These are phyloP conservation scores for Rauvolfia tetraphylla DNA, from an alignment of 257 asterid species.

Conservation along the genomic window DNA sequence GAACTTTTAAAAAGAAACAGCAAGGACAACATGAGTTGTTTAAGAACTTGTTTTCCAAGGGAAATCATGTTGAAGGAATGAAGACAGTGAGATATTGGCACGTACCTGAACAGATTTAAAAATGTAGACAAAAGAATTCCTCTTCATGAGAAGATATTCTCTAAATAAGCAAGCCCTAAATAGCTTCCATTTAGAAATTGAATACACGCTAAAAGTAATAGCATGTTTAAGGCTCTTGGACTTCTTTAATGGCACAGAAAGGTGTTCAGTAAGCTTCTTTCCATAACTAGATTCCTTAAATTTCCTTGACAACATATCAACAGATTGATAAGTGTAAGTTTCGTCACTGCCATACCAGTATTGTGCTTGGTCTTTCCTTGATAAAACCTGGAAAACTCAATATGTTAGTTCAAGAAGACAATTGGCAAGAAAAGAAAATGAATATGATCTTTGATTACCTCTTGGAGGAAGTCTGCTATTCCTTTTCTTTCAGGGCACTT, in stretches of 20 bases:
- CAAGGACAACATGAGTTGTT: not conserved
- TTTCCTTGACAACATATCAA: constrained; percentile 35
- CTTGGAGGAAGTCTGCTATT: constrained; percentile 37
- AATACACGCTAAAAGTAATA: constrained; percentile 39
- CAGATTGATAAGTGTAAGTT: constrained; percentile 36
- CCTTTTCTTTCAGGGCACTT: constrained; percentile 51
- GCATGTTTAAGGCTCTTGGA: constrained; percentile 41
- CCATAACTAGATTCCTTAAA: constrained; percentile 36
- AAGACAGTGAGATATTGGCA: not conserved
- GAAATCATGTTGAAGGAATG: not conserved
- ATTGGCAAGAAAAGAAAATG: not conserved
- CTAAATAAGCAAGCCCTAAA: constrained; percentile 49
- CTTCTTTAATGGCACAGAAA: constrained; percentile 37
- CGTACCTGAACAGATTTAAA: constrained; percentile 53
- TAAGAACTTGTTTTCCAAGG: not conserved
- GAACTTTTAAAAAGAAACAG: not conserved
- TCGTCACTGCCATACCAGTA: constrained; percentile 38
- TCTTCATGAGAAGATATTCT: constrained; percentile 49
- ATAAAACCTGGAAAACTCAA: constrained; percentile 36
- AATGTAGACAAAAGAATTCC: constrained; percentile 46
- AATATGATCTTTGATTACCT: constrained; percentile 27
- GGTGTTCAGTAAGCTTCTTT: constrained; percentile 32
- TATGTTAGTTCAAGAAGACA: not conserved
- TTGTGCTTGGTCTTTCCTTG: constrained; percentile 55
- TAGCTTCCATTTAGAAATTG: constrained; percentile 48